Evolutionary conservation across 495 filamentous ascomycete genomes (phyloP), one percentile per base, ranked within the genome.

Genomic region (Lophiotrema nucula): DNA sequence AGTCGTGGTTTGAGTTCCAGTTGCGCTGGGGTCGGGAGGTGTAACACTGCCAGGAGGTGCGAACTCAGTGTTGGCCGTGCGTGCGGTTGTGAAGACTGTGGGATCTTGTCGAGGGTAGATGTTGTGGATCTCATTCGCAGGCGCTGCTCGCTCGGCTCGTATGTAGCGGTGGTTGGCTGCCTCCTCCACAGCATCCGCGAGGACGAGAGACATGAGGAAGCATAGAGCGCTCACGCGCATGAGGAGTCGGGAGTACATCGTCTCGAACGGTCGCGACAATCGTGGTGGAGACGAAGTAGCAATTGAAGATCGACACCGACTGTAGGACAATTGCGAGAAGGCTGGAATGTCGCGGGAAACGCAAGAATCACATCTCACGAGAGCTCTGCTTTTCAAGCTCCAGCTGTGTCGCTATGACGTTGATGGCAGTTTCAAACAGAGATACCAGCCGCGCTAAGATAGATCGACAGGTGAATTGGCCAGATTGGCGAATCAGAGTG

Each of bases 361-460:
- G n/a, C n/a, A n/a, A n/a, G n/a, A n/a, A n/a, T n/a, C n/a, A 35
- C 31, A 15, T 35, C 8, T 35, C 31, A 15, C 31, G 15, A 8
- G 31, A 35, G 8, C 31, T 35, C 23, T 27, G 46, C 46, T 43
- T 13, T n/a, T 49, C 23, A 31, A 49, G 46, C 22, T 31, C 46
- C 22, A 49, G 12, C n/a, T 25, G 10, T 27, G 19, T 28, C n/a
- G 21, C 46, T 27, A 49, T 49, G 46, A 49, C 46, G 46, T 31
- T 27, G 46, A 49, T 49, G 46, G 46, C 46, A 49, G 13, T 49
- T 43, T 19, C 6, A 8, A 6, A 21, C 26, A 31, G n/a, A 49
- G 46, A 49, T 49, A 49, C 13, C 39, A 21, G 19, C 8, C 39
- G 39, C 39, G 39, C 39, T 43, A n/a, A 43, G 39, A 43, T 43